Percentiles rank a stretch among this genome's conserved stretches.
phyloP scores from a whole-genome alignment of 2,329 filamentous ascomycete genomes.

The Fulvia fulva region DNA sequence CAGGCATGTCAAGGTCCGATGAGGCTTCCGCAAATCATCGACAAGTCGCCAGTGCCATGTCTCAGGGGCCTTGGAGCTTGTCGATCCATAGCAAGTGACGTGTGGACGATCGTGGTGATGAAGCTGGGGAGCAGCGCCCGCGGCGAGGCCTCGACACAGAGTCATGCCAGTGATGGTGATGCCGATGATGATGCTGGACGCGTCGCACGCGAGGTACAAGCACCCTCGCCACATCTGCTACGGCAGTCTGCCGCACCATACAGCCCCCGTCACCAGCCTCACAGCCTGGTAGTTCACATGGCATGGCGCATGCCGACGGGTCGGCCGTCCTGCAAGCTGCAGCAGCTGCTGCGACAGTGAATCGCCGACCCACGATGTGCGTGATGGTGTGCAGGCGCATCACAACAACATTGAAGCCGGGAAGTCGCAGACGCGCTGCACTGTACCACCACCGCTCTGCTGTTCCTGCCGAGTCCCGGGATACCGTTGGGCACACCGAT shows the following conservation, averaged over 20 bases:
- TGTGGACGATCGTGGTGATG: too few species aligned
- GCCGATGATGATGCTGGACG: background rate
- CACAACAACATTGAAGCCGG: background rate
- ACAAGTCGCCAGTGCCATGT: background rate
- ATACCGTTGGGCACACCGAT: slow-evolving; percentile 2
- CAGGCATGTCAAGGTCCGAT: background rate
- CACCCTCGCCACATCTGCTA: background rate
- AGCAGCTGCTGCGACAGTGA: background rate
- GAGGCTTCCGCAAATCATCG: background rate
- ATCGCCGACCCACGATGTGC: too few species aligned
- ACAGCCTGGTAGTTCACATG: background rate
- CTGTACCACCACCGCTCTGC: background rate
- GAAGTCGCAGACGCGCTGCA: background rate
- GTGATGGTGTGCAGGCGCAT: background rate
- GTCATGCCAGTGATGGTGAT: too few species aligned
- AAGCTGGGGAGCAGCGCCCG: too few species aligned
- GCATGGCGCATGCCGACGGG: background rate
- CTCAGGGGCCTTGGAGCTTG: background rate
- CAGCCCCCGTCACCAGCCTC: background rate
- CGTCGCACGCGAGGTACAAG: too few species aligned
- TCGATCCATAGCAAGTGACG: background rate
- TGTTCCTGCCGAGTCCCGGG: slow-evolving; percentile 5
- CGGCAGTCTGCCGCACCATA: background rate
- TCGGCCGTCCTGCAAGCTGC: background rate
- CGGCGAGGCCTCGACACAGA: too few species aligned